Evolutionary conservation across 225 moss, liverwort and hornwort species (phyloP), one percentile per base, ranked within the genome.

Genomic region (Neckera pumila): DNA sequence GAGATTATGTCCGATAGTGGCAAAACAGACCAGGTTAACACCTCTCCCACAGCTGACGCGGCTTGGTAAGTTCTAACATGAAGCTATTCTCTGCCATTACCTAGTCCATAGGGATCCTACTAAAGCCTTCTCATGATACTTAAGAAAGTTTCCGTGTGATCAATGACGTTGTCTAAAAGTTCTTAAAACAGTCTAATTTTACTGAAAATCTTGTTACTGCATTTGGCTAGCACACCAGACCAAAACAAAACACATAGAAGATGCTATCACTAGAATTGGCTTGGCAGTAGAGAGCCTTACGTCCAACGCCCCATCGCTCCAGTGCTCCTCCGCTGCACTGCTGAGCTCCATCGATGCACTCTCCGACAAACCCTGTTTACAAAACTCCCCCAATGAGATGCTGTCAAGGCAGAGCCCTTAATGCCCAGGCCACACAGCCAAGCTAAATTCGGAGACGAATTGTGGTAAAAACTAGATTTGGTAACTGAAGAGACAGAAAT

Each of bases 271-370:
- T 64, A 36, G 62, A 27, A 61, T 58, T 80, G 56, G 65, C 25
- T 60, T 42, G 20, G 61, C 61, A 76, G 33, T 9, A 27, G 40
- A 56, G 34, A 51, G 62, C 22, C 65, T 92, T 95, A 98, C 98
- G 90, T 97, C 96, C 83, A 98, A 88, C 58, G 96, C 98, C 14
- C 98, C 98, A 79, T 95, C 93, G 84, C 94, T 98, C 98, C 98
- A 98, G 84, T 98, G 98, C 89, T 97, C 97, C 89, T 96, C 95
- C 26, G 98, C 97, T 67, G 92, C 95, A 83, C 75, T 95, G 82
- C 89, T 91, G 58, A 95, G 90, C 87, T 98, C 98, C 90, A 94
- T 85, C 49, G 91, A 90, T 77, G 97, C 98, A 86, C 91, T 91
- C 91, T 98, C 96, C 80, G 95, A 90, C 40, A 98, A 90, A 16